Evolutionary conservation across 495 filamentous ascomycete genomes (phyloP).

Genomic region (Tuber aestivum): DNA sequence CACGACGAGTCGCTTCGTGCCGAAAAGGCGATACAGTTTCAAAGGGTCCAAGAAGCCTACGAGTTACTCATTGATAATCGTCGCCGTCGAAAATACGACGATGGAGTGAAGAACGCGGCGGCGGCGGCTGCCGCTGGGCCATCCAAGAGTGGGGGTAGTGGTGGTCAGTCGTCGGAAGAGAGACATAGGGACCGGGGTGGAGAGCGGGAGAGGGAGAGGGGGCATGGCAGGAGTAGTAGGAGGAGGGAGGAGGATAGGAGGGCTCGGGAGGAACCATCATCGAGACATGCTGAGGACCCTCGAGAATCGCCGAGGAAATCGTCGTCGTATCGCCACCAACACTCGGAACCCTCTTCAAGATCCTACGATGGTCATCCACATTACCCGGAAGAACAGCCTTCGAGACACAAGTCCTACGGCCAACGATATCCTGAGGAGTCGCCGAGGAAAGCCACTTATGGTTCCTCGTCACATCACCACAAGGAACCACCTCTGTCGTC

Average conservation of each 20-base stretch:
- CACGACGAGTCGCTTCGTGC: constrained; percentile 63
- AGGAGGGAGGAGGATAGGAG: constrained; percentile 43
- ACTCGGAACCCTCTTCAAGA: constrained; percentile 1
- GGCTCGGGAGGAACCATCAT: constrained; percentile 38
- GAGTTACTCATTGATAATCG: constrained; percentile 79
- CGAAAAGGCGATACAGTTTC: constrained; percentile 76
- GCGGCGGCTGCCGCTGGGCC: constrained; percentile 49
- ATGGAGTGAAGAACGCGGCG: constrained; percentile 57
- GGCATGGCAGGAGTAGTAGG: constrained; percentile 32
- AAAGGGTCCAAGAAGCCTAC: constrained; percentile 88
- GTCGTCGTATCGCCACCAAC: background rate
- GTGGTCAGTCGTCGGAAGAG: constrained; percentile 46
- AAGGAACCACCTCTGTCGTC: constrained; percentile 1
- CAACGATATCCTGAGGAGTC: constrained; percentile 26
- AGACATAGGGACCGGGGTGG: constrained; percentile 39
- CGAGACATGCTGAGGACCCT: constrained; percentile 26
- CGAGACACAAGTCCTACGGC: constrained; percentile 29
- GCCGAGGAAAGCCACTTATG: constrained; percentile 29
- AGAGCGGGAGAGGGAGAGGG: constrained; percentile 38
- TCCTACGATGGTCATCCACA: constrained; percentile 14
- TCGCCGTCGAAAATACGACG: constrained; percentile 68
- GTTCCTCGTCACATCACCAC: background rate
- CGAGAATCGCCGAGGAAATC: constrained; percentile 9
- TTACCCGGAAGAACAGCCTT: constrained; percentile 26
- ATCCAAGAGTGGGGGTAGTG: constrained; percentile 37